phyloP scores from a whole-genome alignment of 129 eudicot genomes.

The Escallonia herrerae region DNA sequence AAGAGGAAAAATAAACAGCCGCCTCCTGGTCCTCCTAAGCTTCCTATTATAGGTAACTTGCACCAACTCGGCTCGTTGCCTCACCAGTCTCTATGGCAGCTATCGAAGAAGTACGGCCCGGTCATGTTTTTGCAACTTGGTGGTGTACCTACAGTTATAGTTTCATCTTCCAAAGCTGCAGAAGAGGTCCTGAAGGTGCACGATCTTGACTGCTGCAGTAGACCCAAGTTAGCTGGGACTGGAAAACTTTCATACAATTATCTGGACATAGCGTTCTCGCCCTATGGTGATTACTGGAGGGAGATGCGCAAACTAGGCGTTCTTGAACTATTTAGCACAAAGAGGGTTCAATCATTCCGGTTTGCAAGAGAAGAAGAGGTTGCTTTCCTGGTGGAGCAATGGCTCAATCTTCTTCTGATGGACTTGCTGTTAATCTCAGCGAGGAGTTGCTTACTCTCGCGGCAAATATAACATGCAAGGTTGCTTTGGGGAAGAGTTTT shows the following conservation, averaged over 20 bases:
- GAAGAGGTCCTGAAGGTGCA: slow-evolving; percentile 2
- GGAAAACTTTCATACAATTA: background rate
- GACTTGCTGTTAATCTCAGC: background rate
- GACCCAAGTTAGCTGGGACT: background rate
- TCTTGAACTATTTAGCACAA: background rate
- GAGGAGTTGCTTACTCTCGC: background rate
- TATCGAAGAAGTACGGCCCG: background rate
- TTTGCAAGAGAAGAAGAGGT: background rate
- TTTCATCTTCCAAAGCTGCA: background rate
- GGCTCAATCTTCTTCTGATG: background rate
- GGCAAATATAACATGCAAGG: background rate
- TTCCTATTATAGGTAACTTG: background rate
- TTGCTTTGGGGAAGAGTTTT: slow-evolving; percentile 3
- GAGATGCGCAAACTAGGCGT: background rate
- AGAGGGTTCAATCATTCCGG: slow-evolving; percentile 5
- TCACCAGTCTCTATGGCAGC: background rate
- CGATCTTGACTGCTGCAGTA: slow-evolving; percentile 3
- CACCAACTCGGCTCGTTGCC: slow-evolving; percentile 2
- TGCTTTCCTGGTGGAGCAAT: background rate
- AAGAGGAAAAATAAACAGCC: background rate
- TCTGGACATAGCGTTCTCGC: background rate
- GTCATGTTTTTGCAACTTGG: background rate
- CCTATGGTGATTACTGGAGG: slow-evolving; percentile 2
- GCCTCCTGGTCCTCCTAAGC: slow-evolving; percentile 4
- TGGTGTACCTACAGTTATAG: background rate